phyloP scores from a whole-genome alignment of 2,329 filamentous ascomycete genomes.

The Coniochaeta pulveracea region DNA sequence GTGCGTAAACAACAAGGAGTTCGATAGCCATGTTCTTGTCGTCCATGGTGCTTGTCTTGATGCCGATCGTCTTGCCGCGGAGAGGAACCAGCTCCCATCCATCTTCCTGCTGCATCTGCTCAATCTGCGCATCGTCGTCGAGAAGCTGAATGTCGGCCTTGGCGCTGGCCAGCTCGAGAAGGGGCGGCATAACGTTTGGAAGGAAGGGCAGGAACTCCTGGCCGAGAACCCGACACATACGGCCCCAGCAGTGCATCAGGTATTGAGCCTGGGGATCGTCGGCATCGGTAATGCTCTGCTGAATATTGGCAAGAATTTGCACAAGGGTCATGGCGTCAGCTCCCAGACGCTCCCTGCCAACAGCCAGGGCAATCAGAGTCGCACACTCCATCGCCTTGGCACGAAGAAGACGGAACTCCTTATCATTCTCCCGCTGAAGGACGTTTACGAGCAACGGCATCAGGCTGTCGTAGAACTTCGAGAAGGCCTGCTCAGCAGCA shows the following conservation, averaged over 20 bases:
- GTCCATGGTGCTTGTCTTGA: slow-evolving; percentile 91
- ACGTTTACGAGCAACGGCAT: slow-evolving; percentile 94
- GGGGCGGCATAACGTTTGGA: slow-evolving; percentile 83
- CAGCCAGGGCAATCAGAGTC: slow-evolving; percentile 87
- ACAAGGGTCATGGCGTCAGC: slow-evolving; percentile 80
- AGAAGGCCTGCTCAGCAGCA: slow-evolving; percentile 88
- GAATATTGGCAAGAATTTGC: slow-evolving; percentile 76
- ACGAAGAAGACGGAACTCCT: slow-evolving; percentile 80
- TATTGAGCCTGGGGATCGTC: slow-evolving; percentile 97
- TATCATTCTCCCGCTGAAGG: slow-evolving; percentile 78
- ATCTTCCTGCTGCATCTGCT: slow-evolving; percentile 85
- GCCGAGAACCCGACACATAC: slow-evolving; percentile 93
- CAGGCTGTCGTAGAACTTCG: slow-evolving; percentile 87
- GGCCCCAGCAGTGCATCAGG: slow-evolving; percentile 96
- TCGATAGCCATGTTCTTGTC: slow-evolving; percentile 99
- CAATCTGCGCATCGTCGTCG: slow-evolving; percentile 89
- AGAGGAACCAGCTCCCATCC: slow-evolving; percentile 96
- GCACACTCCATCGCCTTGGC: slow-evolving; percentile 99
- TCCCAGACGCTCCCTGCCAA: slow-evolving; percentile 86
- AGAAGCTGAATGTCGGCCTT: slow-evolving; percentile 96
- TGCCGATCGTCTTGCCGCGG: slow-evolving; percentile 96
- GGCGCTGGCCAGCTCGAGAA: slow-evolving; percentile 81
- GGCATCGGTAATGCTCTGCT: slow-evolving; percentile 73
- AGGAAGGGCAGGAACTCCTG: slow-evolving; percentile 88
- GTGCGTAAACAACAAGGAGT: slow-evolving; percentile 91